A percentile compares a stretch with the other conserved stretches of the same genome.
Conservation (phyloP, 2,329 filamentous ascomycete genomes). For the Aspergillus hortae region DNA sequence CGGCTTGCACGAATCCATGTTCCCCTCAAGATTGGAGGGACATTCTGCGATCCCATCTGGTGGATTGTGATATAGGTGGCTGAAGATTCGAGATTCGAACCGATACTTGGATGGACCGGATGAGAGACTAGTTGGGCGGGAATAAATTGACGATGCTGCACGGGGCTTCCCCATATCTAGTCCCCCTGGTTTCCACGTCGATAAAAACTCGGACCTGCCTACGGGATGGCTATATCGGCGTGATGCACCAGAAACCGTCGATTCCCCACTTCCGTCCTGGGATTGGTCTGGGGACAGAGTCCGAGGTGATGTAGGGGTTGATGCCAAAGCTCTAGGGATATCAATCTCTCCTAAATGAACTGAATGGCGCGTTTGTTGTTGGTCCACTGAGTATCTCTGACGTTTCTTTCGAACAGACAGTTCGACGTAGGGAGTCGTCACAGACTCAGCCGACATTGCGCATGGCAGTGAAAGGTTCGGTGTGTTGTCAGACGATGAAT, state of each 20-base stretch:
- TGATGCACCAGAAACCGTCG: too few relatives aligned
- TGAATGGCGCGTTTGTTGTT: slow-evolving; percentile 17
- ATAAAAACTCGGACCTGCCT: too few relatives aligned
- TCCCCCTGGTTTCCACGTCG: too few relatives aligned
- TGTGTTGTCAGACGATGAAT: slow-evolving; percentile 8
- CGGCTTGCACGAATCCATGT: neutral
- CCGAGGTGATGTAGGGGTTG: slow-evolving; percentile 19
- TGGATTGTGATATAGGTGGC: neutral
- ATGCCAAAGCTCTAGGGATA: slow-evolving; percentile 26
- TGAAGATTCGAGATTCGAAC: slow-evolving; percentile 2
- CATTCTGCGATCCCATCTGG: neutral
- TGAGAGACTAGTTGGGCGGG: slow-evolving; percentile 17
- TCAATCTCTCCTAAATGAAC: slow-evolving; percentile 27
- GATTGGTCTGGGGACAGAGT: slow-evolving; percentile 19
- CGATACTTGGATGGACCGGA: slow-evolving; percentile 8
- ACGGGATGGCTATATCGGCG: too few relatives aligned
- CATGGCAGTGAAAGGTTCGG: slow-evolving; percentile 3
- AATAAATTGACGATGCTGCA: slow-evolving; percentile 24
- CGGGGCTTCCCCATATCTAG: too few relatives aligned
- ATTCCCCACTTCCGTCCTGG: neutral
- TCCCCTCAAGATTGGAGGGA: too few relatives aligned
- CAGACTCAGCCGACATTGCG: slow-evolving; percentile 14
- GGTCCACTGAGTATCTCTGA: slow-evolving; percentile 8
- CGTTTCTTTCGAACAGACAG: slow-evolving; percentile 24
- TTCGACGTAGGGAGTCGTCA: slow-evolving; percentile 11